Percentiles rank a stretch among this genome's conserved stretches.
These are phyloP conservation scores for Amaranthus tricolor DNA, from an alignment of 179 eudicot genomes.

Conservation along the genomic window DNA sequence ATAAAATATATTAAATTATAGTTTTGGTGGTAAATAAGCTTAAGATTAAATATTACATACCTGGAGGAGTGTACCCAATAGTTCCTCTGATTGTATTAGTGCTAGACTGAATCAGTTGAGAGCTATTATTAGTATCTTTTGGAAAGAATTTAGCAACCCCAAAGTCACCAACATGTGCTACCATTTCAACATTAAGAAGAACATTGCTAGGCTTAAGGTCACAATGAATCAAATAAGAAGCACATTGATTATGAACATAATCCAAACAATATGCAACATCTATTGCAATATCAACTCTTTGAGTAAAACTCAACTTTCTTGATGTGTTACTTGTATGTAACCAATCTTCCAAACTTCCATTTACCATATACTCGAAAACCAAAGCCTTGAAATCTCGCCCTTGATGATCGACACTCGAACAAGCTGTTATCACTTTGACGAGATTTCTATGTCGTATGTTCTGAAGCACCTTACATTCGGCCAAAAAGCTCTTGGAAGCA, in stretches of 20 bases:
- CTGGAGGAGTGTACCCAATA: conserved; percentile 38
- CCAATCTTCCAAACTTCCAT: conserved; percentile 34
- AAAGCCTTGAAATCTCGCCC: conserved; percentile 41
- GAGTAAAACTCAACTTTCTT: conserved; percentile 10
- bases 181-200: conserved; percentile 32
- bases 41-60: conserved; percentile 10
- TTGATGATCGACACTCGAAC: conserved; percentile 31
- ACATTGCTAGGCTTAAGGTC: conserved; percentile 41
- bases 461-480: conserved; percentile 31
- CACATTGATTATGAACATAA: conserved; percentile 30
- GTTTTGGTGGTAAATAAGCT: not conserved
- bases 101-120: conserved; percentile 19
- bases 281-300: conserved; percentile 28
- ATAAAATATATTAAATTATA: no score
- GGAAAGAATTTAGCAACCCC: conserved; percentile 31
- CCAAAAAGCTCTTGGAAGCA: conserved; percentile 29
- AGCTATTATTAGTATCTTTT: not conserved
- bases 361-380: conserved; percentile 32
- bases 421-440: conserved; percentile 33
- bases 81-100: conserved; percentile 34
- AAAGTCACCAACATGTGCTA: conserved; percentile 36
- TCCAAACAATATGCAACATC: conserved; percentile 32
- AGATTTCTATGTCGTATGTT: conserved; percentile 34
- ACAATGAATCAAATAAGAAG: conserved; percentile 26
- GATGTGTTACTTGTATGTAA: conserved; percentile 18